Evolutionary conservation across 805 yeast species (phyloP), one percentile per base, ranked within the genome.

Genomic region (Starmerella floris): DNA sequence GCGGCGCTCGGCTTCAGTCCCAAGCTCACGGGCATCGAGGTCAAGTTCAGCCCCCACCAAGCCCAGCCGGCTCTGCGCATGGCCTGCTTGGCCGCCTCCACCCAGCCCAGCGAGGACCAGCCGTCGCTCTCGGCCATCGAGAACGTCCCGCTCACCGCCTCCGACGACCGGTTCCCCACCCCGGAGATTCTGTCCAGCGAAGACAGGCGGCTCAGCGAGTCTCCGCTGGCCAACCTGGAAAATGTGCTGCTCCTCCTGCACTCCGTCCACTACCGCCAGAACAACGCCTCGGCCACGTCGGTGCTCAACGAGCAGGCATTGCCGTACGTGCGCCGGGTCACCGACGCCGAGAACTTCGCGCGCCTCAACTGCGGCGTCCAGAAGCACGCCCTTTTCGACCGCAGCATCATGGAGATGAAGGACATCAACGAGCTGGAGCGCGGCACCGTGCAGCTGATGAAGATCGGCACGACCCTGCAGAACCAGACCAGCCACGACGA

Each of bases 381-480:
- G 54, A 74, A 87, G 2, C 69, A 87, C 48, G 81, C 94, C 0
- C 64, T 91, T 35, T 91, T 96, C 95, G 82, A 79, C 55, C 73
- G 97, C 58, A 83, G 95, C 6, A 54, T 82, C 19, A 65, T 87
- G 30, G 98, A 91, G 59, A 73, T 94, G 0, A 69, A 70, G 39
- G 77, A 76, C 51, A 76, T 94, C 1, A 77, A 81, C 57, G 88
- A 96, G 1, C 79, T 88, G 21, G 97, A 91, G 62, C 72, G 98
- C 58, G 97, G 97, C 39, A 77, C 87, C 4, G 66, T 91, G 40
- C 98, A 91, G 62, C 77, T 91, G 79, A 88, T 87, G 42, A 78
- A 94, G 3, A 65, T 91, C 34, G 91, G 87, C 23, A 95, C 85
- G 56, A 37, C 40, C 15, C 17, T 43, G 15, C 43, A 41, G 34